phyloP scores from a whole-genome alignment of 2,329 filamentous ascomycete species.

The Calycina marina region DNA sequence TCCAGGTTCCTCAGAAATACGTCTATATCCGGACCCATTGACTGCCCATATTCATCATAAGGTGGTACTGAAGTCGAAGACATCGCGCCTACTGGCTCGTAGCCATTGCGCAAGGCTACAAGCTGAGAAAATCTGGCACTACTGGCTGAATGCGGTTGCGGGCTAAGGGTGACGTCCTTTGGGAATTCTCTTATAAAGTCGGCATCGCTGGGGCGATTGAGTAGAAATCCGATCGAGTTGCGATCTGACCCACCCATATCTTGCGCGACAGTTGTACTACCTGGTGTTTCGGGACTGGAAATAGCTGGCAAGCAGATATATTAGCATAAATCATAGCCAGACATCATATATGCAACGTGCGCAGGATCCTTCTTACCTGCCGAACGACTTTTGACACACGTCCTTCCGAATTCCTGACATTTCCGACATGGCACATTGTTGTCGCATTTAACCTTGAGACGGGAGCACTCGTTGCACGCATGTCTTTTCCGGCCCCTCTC shows the following conservation, averaged over 20 bases:
- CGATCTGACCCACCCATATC: conserved; percentile 17
- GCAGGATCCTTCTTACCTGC: too few species aligned
- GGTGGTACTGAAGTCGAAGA: neutral
- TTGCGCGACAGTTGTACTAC: conserved; percentile 11
- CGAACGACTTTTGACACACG: conserved; percentile 17
- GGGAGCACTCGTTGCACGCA: conserved; percentile 22
- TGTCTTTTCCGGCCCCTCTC: conserved; percentile 22
- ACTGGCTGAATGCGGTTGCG: conserved; percentile 4
- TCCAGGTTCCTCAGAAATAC: conserved; percentile 16
- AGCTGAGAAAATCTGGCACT: conserved; percentile 5
- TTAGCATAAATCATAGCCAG: too few species aligned
- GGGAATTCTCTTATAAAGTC: conserved; percentile 21
- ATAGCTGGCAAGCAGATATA: conserved; percentile 6
- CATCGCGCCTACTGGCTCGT: conserved; percentile 4
- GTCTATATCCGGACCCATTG: conserved; percentile 9
- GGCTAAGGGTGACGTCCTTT: conserved; percentile 15
- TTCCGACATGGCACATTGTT: conserved; percentile 21
- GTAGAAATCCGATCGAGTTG: conserved; percentile 21
- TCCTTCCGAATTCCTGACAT: conserved; percentile 21
- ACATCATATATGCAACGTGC: too few species aligned
- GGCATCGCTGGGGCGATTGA: conserved; percentile 17
- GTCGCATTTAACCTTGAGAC: conserved; percentile 23
- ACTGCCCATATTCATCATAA: conserved; percentile 1
- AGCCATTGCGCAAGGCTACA: conserved; percentile 3
- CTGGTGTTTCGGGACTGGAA: conserved; percentile 14